Conservation (phyloP, 805 yeast genomes). For the Suhomyces emberorum region DNA sequence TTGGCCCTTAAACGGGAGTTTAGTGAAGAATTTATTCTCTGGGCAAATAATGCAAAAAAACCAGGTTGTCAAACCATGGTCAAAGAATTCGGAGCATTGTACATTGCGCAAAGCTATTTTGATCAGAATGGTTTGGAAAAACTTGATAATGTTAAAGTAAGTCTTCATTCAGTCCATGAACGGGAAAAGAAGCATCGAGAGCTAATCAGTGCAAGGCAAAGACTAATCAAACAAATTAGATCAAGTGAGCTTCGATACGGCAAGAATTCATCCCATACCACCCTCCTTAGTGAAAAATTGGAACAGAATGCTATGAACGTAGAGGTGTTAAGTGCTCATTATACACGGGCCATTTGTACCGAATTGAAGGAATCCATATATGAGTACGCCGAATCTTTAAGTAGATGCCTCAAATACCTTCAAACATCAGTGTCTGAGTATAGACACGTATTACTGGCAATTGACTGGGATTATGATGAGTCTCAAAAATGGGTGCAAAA, state of each 20-base stretch:
- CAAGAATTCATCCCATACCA: slow-evolving; percentile 39
- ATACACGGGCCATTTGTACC: slow-evolving; percentile 43
- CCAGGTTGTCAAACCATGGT: slow-evolving; percentile 38
- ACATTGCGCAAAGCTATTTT: slow-evolving; percentile 35
- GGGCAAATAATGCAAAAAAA: slow-evolving; percentile 41
- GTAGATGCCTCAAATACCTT: slow-evolving; percentile 21
- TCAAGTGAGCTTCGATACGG: slow-evolving; percentile 44
- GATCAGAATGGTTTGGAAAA: slow-evolving; percentile 38
- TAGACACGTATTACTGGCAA: slow-evolving; percentile 1
- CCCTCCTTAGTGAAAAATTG: slow-evolving; percentile 46
- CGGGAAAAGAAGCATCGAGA: slow-evolving; percentile 49
- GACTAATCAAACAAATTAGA: slow-evolving; percentile 35
- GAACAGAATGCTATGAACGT: slow-evolving; percentile 50
- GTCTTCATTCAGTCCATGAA: slow-evolving; percentile 44
- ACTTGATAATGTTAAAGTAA: slow-evolving; percentile 41
- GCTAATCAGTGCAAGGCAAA: slow-evolving; percentile 32
- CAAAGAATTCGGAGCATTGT: slow-evolving; percentile 37
- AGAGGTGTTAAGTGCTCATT: slow-evolving; percentile 53
- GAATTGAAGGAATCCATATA: slow-evolving; percentile 40
- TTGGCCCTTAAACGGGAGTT: slow-evolving; percentile 36
- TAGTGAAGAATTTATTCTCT: slow-evolving; percentile 36
- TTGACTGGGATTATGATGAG: slow-evolving; percentile 7
- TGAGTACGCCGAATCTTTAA: slow-evolving; percentile 40
- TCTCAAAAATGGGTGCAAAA: slow-evolving; percentile 3
- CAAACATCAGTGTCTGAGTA: slow-evolving; percentile 4